Evolutionary conservation across 2,329 filamentous ascomycete species (phyloP), one percentile per base, ranked within the genome.

Genomic region (Elsinoe fawcettii): DNA sequence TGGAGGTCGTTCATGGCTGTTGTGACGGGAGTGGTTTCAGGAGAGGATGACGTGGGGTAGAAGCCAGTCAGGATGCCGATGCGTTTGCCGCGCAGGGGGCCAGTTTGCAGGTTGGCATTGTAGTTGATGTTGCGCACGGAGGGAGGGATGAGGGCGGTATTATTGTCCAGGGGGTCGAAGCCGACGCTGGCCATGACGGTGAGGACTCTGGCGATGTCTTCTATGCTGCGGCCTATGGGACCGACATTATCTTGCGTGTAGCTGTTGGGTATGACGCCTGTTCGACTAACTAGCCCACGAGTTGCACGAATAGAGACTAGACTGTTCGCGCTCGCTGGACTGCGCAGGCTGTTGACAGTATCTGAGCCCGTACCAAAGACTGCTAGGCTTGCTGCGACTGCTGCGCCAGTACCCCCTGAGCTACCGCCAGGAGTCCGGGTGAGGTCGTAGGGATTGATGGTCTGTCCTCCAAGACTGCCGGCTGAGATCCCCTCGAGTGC

Each of bases 361-460:
- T 70, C 67, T n/a, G 66, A 65, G 3, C 67, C 67, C 9, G 66
- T 66, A 11, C 65, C 65, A 46, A 82, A 73, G 0, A 86, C 73
- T 1, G 78, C 80, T 57, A 86, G 77, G 20, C 76, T 80, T 1
- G 77, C 72, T 12, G 79, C 82, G 25, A 86, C 71, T 0, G 80
- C 81, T 0, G 81, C 82, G 0, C 80, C 82, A 0, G 80, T 83
- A 0, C 83, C 84, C 9, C 83, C 83, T 27, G 80, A 84, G 44
- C 79, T 83, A 1, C 83, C 84, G 2, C 83, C 84, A 0, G 83
- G 83, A 0, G 83, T 86, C n/a, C 86, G 77, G 0, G 75, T 76
- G 1, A 72, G 67, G 66, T 88, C 83, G 62, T 89, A 88, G 0
- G 84, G 82, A 65, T 86, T 86, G 60, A 80, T 66, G 0, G 83